phyloP scores from a whole-genome alignment of 768 basidiomycete genomes.

The Termitomyces sp. region DNA sequence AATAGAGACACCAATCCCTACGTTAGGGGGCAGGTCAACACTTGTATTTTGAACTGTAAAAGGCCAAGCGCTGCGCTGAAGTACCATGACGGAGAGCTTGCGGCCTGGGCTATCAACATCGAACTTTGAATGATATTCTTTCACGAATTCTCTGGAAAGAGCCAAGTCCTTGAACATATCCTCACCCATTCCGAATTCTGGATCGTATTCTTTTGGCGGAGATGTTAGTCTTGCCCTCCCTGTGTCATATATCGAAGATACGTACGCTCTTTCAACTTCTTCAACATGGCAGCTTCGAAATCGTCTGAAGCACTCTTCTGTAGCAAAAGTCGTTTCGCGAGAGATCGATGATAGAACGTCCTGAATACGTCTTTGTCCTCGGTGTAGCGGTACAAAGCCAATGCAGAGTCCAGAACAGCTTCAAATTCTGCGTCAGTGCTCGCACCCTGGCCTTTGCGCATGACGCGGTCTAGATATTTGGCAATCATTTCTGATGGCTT shows the following conservation, averaged over 20 bases:
- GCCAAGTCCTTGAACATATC: conserved; percentile 93
- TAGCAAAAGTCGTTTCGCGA: conserved; percentile 86
- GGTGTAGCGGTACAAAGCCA: conserved; percentile 79
- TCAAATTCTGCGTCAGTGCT: conserved; percentile 60
- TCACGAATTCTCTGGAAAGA: conserved; percentile 68
- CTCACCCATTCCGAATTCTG: conserved; percentile 91
- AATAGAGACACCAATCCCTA: conserved; percentile 23
- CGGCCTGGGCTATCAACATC: conserved; percentile 29
- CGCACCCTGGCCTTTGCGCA: conserved; percentile 81
- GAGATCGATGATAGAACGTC: conserved; percentile 81
- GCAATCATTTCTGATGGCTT: conserved; percentile 94
- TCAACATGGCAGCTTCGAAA: conserved; percentile 78
- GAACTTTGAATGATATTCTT: conserved; percentile 52
- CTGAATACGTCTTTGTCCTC: conserved; percentile 94
- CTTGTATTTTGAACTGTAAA: conserved; percentile 49
- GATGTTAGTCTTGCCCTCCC: not conserved
- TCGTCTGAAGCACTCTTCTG: conserved; percentile 82
- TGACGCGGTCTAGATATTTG: conserved; percentile 78
- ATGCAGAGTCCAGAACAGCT: conserved; percentile 52
- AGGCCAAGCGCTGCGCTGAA: conserved; percentile 90
- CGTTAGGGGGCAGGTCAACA: conserved; percentile 48
- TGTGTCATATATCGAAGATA: not conserved
- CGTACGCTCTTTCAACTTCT: conserved; percentile 76
- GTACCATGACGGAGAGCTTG: conserved; percentile 69
- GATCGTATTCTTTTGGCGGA: conserved; percentile 70